These are phyloP conservation scores for Gracilariopsis chorda DNA, from an alignment of 23 red algal genomes.

Conservation along the genomic window DNA sequence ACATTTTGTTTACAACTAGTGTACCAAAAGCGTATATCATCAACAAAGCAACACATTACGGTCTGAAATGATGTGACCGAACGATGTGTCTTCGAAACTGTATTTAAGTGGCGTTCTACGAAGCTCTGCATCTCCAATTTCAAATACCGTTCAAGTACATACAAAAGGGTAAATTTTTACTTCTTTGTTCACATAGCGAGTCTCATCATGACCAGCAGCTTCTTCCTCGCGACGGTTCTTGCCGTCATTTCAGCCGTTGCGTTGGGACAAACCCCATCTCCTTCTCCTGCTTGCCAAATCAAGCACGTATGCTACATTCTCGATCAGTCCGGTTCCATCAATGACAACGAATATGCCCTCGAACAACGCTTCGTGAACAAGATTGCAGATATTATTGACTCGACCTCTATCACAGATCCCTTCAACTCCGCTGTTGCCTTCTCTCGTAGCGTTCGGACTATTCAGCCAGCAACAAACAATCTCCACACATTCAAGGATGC, in stretches of 20 bases:
- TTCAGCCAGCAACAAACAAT: background rate
- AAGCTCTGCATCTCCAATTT: too few relatives aligned
- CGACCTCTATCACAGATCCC: background rate
- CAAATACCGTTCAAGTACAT: too few relatives aligned
- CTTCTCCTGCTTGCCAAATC: background rate
- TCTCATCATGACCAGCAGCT: background rate
- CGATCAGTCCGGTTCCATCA: background rate
- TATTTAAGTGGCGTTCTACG: too few relatives aligned
- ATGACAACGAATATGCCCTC: background rate
- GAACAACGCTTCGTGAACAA: background rate
- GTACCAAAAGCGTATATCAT: too few relatives aligned
- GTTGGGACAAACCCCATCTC: background rate
- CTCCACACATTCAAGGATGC: background rate
- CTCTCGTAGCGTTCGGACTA: background rate
- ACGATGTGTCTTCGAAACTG: too few relatives aligned
- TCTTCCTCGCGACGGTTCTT: background rate
- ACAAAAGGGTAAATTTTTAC: too few relatives aligned
- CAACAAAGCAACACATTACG: too few relatives aligned
- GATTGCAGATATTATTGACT: background rate
- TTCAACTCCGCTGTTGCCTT: background rate
- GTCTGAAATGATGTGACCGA: too few relatives aligned
- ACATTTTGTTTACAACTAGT: too few relatives aligned
- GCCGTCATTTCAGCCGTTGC: background rate
- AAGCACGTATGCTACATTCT: background rate
- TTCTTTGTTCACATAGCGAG: too few relatives aligned